Conservation (phyloP, 2,329 filamentous ascomycete genomes). For the Fusarium sublunatum region DNA sequence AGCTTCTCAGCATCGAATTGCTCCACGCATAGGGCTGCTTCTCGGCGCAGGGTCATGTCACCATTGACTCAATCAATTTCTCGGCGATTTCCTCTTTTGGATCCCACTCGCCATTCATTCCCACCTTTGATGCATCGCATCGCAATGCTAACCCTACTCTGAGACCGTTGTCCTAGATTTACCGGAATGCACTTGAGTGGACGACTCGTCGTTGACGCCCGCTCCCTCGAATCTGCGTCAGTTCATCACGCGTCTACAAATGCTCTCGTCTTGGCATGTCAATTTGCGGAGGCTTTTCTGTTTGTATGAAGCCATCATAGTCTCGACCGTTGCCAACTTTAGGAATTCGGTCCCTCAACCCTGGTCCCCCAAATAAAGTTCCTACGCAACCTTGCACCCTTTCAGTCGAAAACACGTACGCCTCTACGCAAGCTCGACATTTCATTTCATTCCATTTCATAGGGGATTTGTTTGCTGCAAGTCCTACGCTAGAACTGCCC, state of each 20-base stretch:
- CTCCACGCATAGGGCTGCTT: constrained; percentile 48
- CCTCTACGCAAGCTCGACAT: constrained; percentile 41
- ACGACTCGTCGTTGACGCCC: constrained; percentile 30
- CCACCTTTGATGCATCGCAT: constrained; percentile 15
- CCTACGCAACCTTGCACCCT: constrained; percentile 27
- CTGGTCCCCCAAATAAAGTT: background rate
- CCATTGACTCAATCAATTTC: constrained; percentile 46
- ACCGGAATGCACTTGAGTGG: constrained; percentile 4
- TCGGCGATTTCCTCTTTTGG: constrained; percentile 42
- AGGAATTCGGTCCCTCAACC: constrained; percentile 9
- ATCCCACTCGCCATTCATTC: constrained; percentile 17
- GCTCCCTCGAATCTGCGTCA: constrained; percentile 30
- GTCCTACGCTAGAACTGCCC: constrained; percentile 9
- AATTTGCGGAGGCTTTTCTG: constrained; percentile 9
- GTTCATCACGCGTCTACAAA: constrained; percentile 10
- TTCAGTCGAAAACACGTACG: constrained; percentile 26
- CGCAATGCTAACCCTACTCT: constrained; percentile 30
- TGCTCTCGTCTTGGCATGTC: constrained; percentile 21
- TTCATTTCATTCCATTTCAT: constrained; percentile 26
- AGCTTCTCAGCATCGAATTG: constrained; percentile 14
- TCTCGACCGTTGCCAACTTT: constrained; percentile 15
- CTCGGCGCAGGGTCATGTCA: constrained; percentile 33
- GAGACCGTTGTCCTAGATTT: constrained; percentile 29
- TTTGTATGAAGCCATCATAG: constrained; percentile 26
- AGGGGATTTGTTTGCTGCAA: constrained; percentile 15